A percentile compares a stretch with the other conserved stretches of the same genome.
phyloP scores from a whole-genome alignment of 2,329 filamentous ascomycete species.

The Fusarium virguliforme region DNA sequence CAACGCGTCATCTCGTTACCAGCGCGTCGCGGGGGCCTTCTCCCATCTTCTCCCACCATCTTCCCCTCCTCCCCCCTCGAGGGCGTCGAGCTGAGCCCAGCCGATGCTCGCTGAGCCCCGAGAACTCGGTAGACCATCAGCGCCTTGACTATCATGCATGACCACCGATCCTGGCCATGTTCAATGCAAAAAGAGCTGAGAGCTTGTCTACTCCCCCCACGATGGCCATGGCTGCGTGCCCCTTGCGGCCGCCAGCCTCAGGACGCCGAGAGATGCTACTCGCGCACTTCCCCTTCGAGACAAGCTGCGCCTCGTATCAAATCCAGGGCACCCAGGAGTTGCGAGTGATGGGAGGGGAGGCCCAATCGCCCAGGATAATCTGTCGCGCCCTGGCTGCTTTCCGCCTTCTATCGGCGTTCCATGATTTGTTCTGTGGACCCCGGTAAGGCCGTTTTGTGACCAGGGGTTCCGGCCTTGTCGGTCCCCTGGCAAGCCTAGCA shows the following conservation, averaged over 20 bases:
- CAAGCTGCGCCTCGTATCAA: constrained; percentile 40
- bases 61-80: constrained; percentile 20
- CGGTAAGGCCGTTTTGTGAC: constrained; percentile 48
- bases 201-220: constrained; percentile 4
- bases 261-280: constrained; percentile 40
- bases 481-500: constrained; percentile 34
- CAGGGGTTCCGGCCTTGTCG: constrained; percentile 36
- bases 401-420: constrained; percentile 41
- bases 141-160: constrained; percentile 32
- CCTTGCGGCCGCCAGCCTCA: constrained; percentile 50
- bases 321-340: constrained; percentile 33
- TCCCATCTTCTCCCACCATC: constrained; percentile 21
- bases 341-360: constrained; percentile 10
- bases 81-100: constrained; percentile 3
- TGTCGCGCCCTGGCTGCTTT: constrained; percentile 26
- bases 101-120: constrained; percentile 24
- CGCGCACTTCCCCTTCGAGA: constrained; percentile 44
- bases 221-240: constrained; percentile 34
- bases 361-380: constrained; percentile 23
- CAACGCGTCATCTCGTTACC: constrained; percentile 42
- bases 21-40: constrained; percentile 35
- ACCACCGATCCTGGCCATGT: constrained; percentile 20
- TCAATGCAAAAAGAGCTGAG: constrained; percentile 34
- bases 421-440: constrained; percentile 48
- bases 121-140: constrained; percentile 30